Evolutionary conservation across 176 grass and related monocot genomes (phyloP).

Genomic region (Oryza longistaminata): DNA sequence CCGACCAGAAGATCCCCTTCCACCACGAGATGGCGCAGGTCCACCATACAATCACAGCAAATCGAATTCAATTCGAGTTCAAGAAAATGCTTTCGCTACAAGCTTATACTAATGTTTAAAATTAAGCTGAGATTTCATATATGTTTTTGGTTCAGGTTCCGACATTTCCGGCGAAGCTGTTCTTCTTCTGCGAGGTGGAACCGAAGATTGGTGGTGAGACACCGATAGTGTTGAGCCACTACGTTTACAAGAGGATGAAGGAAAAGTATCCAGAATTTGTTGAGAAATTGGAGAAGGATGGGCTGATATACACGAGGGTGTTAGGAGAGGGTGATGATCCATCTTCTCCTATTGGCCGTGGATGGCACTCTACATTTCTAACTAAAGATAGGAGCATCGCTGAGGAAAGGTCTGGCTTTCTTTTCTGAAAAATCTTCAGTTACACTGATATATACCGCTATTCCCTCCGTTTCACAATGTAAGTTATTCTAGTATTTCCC

Average conservation of each 20-base stretch:
- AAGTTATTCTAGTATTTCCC: no score
- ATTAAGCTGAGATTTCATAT: neutral
- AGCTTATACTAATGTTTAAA: no score
- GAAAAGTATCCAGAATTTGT: constrained; percentile 68
- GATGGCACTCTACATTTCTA: constrained; percentile 95
- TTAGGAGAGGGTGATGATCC: constrained; percentile 85
- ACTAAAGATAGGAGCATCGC: constrained; percentile 71
- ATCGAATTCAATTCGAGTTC: no score
- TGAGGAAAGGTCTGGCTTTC: constrained; percentile 59
- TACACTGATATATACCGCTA: no score
- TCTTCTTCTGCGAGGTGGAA: constrained; percentile 95
- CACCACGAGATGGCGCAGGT: constrained; percentile 99
- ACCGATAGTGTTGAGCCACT: constrained; percentile 78
- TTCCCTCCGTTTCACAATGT: no score
- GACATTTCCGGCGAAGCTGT: constrained; percentile 76
- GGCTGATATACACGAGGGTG: constrained; percentile 72
- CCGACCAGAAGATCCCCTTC: constrained; percentile 95
- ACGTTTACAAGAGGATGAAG: constrained; percentile 77
- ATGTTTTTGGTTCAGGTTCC: constrained; percentile 53
- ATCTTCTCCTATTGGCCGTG: constrained; percentile 93
- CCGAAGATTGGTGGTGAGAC: constrained; percentile 76
- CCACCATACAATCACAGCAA: neutral
- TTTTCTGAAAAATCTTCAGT: neutral
- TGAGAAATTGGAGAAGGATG: constrained; percentile 71
- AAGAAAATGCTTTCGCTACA: no score